Base-by-base conservation (phyloP, 73 alveolate species). In the Uronychia binucleata region DNA sequence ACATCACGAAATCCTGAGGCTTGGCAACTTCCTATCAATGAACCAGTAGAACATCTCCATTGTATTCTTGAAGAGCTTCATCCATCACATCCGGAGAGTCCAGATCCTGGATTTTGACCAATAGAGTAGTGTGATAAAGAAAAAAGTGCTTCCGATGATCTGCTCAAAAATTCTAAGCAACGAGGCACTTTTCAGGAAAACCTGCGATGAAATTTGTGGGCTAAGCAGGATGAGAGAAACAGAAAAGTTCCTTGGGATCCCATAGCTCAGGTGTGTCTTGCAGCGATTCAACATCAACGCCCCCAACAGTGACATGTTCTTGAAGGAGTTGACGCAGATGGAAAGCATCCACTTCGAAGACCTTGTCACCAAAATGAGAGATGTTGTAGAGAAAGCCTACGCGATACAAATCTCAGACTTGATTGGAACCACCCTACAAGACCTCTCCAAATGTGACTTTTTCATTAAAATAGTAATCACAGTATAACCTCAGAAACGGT, bases 61-160 rank as follows among this genome's bases (percentile, higher is more conserved):
- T 1, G 74, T 86, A 1, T 59, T 57, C 35, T 32, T 86, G 80
- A 86, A 86, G 33, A n/a, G 84, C 34, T 86, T 85, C 87, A 58
- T 86, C n/a, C 92, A 86, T 67, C 92, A 86, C 34, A n/a, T 86
- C 1, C 27, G 88, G 59, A 86, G 92, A 79, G 84, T 86, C 5
- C 28, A 57, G 30, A 86, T 11, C 67, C 67, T 46, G 19, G 19
- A 87, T 59, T 74, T 67, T 67, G 32, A 67, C 29, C 5, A 26
- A 1, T 1, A 28, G 5, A 5, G 32, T 26, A 8, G 30, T 13
- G 78, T 13, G 14, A 67, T 1, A 1, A 79, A 79, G 84, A 83
- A 74, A 1, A 67, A 67, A 26, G 67, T 86, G n/a, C 67, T 86
- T 30, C 92, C 92, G 11, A 83, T 86, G 33, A 79, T 86, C 14